Conservation (phyloP, 805 yeast genomes). For the Kluyveromyces lactis region DNA sequence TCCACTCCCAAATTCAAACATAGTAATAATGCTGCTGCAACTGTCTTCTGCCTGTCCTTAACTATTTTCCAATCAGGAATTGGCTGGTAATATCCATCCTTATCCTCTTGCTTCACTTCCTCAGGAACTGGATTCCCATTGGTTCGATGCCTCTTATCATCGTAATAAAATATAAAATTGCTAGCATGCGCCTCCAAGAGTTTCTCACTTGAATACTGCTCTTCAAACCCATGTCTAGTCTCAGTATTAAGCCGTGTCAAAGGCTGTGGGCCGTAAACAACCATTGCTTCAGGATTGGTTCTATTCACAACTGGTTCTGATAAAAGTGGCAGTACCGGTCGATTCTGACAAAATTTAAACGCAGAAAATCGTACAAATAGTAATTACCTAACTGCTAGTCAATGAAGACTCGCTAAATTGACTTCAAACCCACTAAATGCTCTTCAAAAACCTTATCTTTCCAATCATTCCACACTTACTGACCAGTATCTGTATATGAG, state of each 20-base stretch:
- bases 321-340: too few relatives aligned
- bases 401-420: too few relatives aligned
- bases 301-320: too few relatives aligned
- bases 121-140: conserved; percentile 71
- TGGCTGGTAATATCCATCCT: conserved; percentile 50
- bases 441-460: too few relatives aligned
- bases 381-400: too few relatives aligned
- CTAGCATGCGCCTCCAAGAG: conserved; percentile 48
- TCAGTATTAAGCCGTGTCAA: conserved; percentile 43
- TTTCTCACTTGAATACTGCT: conserved; percentile 41
- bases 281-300: background rate
- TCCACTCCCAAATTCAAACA: conserved; percentile 93
- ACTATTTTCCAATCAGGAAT: conserved; percentile 86
- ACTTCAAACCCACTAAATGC: too few relatives aligned
- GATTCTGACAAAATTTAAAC: too few relatives aligned
- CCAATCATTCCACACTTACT: too few relatives aligned
- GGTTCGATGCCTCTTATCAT: conserved; percentile 85
- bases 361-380: too few relatives aligned
- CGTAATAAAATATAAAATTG: conserved; percentile 76
- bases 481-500: too few relatives aligned
- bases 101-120: conserved; percentile 39
- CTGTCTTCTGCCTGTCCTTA: conserved; percentile 85
- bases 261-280: conserved; percentile 29
- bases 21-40: conserved; percentile 83
- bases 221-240: conserved; percentile 63